phyloP scores from a whole-genome alignment of 495 filamentous ascomycete genomes.

The Talaromyces proteolyticus region DNA sequence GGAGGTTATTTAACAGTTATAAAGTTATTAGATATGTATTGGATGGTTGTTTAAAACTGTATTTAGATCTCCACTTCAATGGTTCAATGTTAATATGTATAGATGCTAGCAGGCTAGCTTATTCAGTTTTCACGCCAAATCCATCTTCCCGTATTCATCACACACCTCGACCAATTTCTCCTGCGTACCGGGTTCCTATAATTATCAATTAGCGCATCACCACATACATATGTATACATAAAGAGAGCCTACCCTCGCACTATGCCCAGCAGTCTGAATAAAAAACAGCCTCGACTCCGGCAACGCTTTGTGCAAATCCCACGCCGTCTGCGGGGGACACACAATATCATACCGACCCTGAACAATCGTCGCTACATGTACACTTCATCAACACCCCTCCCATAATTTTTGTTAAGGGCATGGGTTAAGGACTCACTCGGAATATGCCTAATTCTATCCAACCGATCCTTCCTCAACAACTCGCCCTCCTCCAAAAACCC shows the following conservation, averaged over 20 bases:
- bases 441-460: constrained; percentile 32
- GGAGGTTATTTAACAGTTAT: constrained; percentile 74
- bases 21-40: no score
- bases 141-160: constrained; percentile 11
- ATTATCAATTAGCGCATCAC: background rate
- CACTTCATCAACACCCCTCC: background rate
- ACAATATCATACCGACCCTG: constrained; percentile 40
- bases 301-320: constrained; percentile 32
- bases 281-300: constrained; percentile 27
- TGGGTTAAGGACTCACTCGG: constrained; percentile 23
- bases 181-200: constrained; percentile 13
- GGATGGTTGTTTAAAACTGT: no score
- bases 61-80: no score
- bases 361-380: constrained; percentile 21
- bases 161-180: constrained; percentile 12
- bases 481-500: constrained; percentile 31
- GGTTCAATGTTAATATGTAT: no score
- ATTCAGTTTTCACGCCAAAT: background rate
- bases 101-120: no score
- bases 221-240: background rate
- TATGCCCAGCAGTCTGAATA: constrained; percentile 28
- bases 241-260: constrained; percentile 11
- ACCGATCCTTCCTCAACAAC: constrained; percentile 23
- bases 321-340: constrained; percentile 32
- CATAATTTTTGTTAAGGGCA: no score